phyloP scores from a whole-genome alignment of 1,139 yeast genomes.

The Nematodospora anomalae region DNA sequence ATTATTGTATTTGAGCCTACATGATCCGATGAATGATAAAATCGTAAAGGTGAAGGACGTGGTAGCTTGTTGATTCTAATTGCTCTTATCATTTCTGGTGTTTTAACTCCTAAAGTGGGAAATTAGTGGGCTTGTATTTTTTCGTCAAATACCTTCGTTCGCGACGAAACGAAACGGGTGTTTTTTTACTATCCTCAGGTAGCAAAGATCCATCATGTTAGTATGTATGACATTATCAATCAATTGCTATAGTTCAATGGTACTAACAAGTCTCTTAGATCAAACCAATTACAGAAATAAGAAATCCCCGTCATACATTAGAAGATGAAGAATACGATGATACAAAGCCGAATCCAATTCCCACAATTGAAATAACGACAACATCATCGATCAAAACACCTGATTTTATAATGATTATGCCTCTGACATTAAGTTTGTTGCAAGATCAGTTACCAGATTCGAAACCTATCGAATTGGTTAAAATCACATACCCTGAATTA shows the following conservation, averaged over 20 bases:
- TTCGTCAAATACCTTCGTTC: neutral
- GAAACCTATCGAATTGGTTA: constrained; percentile 22
- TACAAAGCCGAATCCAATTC: constrained; percentile 18
- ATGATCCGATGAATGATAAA: constrained; percentile 41
- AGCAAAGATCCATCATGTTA: neutral
- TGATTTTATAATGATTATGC: constrained; percentile 26
- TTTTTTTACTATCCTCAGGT: too few relatives aligned
- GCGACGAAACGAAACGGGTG: too few relatives aligned
- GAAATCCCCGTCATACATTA: constrained; percentile 54
- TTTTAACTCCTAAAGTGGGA: neutral
- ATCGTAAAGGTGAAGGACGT: constrained; percentile 3
- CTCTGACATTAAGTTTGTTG: constrained; percentile 28
- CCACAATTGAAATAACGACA: constrained; percentile 16
- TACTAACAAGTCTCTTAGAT: constrained; percentile 28
- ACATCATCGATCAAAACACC: constrained; percentile 4
- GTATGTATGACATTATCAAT: neutral
- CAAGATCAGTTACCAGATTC: constrained; percentile 21
- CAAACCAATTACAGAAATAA: constrained; percentile 56
- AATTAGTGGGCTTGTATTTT: neutral
- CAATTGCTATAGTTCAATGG: neutral
- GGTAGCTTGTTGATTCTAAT: neutral
- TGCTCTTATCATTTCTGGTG: neutral
- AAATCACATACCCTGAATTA: constrained; percentile 24
- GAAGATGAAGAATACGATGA: constrained; percentile 43
- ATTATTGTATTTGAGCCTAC: constrained; percentile 34